These are phyloP conservation scores for Solanum pimpinellifolium DNA, from an alignment of 257 asterid genomes.

Conservation along the genomic window DNA sequence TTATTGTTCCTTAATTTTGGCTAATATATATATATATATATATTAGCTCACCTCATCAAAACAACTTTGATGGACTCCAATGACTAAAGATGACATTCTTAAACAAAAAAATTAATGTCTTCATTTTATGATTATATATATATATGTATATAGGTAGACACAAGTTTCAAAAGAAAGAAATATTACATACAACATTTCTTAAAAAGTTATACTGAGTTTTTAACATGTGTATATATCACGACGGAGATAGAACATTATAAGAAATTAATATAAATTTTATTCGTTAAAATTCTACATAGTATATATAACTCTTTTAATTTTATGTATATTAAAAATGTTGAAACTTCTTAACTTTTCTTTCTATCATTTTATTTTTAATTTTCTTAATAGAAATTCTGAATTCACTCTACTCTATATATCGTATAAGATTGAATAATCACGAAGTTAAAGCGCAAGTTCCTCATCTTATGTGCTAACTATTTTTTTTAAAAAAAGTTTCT, in stretches of 20 bases:
- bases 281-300: background rate
- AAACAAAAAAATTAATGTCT: background rate
- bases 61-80: background rate
- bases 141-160: background rate
- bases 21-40: background rate
- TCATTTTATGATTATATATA: background rate
- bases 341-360: background rate
- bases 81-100: background rate
- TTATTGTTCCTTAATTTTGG: background rate
- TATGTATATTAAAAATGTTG: background rate
- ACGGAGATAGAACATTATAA: background rate
- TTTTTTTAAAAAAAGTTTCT: background rate
- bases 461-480: background rate
- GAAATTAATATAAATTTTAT: background rate
- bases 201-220: background rate
- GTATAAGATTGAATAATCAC: background rate
- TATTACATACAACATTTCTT: background rate
- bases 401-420: background rate
- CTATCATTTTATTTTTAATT: background rate
- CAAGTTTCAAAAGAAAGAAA: background rate
- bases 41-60: background rate
- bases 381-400: background rate
- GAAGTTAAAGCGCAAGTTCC: background rate
- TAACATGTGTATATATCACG: background rate
- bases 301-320: background rate